Evolutionary conservation across 2,329 filamentous ascomycete genomes (phyloP), one percentile per base, ranked within the genome.

Genomic region (Epichloe bromicola): DNA sequence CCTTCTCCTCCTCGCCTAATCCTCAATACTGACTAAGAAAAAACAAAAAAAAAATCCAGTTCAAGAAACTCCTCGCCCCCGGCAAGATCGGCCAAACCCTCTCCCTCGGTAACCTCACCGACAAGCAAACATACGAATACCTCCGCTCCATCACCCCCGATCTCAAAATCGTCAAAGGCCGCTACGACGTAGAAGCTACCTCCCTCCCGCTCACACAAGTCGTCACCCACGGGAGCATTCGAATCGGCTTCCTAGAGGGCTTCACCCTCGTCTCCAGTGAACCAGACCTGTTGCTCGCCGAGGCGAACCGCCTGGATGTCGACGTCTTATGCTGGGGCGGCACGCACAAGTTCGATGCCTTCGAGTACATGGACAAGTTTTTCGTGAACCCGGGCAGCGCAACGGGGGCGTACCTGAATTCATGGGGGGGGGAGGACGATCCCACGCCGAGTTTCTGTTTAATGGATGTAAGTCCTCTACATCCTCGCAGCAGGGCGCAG

Each of bases 401-500:
- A 23, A 84, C 81, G 5, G 81, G 81, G 10, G 80, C 80, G 3
- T 80, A 79, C 56, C 71, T 76, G 20, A 76, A 75, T 1, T 75
- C 76, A 19, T 82, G 78, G 74, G 70, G 70, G 70, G 19, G 7
- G 23, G 73, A 70, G n/a, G 80, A 86, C 63, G 86, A 91, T 51
- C 86, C 85, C 23, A 83, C 83, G 51, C 91, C 91, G 26, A 95
- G 89, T 65, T 96, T 97, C 69, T 95, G 93, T 63, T 71, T 97
- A 67, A 96, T 97, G 91, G 91, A 97, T 78, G 90, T 96, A 68
- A 73, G 88, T 84, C 44, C 50, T 50, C 40, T 42, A 8, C 11
- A 30, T 10, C 10, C 30, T 10, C 30, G 3, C 30, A 30, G 36
- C 36, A 6, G 36, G 26, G 26, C 8, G 26, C 26, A 30, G 8